Evolutionary conservation across 345 rosid genomes (phyloP).

Genomic region (Rubroshorea leprosula): DNA sequence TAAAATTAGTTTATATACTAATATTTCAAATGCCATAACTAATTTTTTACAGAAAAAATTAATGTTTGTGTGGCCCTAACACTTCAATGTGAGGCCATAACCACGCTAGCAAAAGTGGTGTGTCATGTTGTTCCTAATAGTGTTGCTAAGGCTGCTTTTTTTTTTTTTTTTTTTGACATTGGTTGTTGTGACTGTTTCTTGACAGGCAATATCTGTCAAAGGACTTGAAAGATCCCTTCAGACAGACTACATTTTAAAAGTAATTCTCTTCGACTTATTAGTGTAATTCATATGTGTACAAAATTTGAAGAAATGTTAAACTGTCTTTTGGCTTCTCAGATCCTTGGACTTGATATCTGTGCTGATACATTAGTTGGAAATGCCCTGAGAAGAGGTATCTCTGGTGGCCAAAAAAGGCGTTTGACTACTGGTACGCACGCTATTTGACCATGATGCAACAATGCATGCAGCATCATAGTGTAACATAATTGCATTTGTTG

Average conservation of each 20-base stretch:
- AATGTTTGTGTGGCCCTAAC: too few relatives aligned
- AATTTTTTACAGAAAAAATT: too few relatives aligned
- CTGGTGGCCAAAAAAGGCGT: conserved; percentile 49
- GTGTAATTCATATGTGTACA: too few relatives aligned
- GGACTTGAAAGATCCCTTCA: conserved; percentile 37
- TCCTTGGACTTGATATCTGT: conserved; percentile 43
- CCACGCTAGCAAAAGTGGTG: too few relatives aligned
- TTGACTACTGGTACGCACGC: conserved; percentile 45
- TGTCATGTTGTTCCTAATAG: too few relatives aligned
- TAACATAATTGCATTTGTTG: not conserved
- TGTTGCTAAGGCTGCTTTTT: too few relatives aligned
- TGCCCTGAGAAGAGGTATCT: conserved; percentile 42
- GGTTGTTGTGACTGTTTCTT: conserved; percentile 5
- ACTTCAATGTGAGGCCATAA: too few relatives aligned
- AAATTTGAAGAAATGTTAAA: not conserved
- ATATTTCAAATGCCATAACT: too few relatives aligned
- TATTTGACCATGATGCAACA: not conserved
- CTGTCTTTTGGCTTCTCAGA: conserved; percentile 16
- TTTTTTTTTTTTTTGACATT: not conserved
- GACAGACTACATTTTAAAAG: conserved; percentile 47
- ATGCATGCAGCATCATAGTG: not conserved
- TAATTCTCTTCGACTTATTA: conserved; percentile 8
- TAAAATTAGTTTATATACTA: too few relatives aligned
- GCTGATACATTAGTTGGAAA: conserved; percentile 46
- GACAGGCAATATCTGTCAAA: conserved; percentile 38